A percentile compares a stretch with the other conserved stretches of the same genome.
Conservation (phyloP, 2,329 filamentous ascomycete species). For the Colletotrichum destructivum region DNA sequence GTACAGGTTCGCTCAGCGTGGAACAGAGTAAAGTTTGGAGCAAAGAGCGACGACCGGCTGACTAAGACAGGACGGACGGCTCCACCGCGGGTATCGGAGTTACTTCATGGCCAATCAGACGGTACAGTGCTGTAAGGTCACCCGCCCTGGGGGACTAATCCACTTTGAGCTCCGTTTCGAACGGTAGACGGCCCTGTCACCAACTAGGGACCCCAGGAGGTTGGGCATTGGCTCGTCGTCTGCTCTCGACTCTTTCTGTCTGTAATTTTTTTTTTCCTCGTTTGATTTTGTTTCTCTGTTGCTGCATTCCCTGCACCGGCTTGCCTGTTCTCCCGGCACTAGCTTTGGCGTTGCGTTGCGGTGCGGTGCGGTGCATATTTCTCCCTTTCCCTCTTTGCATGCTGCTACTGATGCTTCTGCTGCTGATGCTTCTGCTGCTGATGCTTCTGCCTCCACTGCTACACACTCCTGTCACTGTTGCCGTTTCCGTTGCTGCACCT, state of each 20-base stretch:
- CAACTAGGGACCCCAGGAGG: too few species aligned
- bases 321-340: neutral
- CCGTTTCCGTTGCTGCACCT: conserved; percentile 12
- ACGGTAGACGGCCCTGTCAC: neutral
- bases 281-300: too few species aligned
- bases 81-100: neutral
- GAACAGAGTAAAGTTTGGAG: neutral
- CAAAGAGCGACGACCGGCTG: neutral
- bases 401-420: neutral
- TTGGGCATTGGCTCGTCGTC: too few species aligned
- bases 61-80: neutral
- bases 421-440: neutral
- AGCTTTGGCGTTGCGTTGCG: neutral
- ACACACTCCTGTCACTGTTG: neutral
- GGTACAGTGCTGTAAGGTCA: neutral
- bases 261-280: neutral
- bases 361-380: neutral
- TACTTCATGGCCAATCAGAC: neutral
- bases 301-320: too few species aligned
- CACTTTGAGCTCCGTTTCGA: conserved; percentile 15
- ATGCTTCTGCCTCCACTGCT: neutral
- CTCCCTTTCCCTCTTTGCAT: neutral
- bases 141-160: neutral
- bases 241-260: neutral
- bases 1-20: neutral